phyloP scores from a whole-genome alignment of 148 eudicot genomes.

The Camellia lanceoleosa region DNA sequence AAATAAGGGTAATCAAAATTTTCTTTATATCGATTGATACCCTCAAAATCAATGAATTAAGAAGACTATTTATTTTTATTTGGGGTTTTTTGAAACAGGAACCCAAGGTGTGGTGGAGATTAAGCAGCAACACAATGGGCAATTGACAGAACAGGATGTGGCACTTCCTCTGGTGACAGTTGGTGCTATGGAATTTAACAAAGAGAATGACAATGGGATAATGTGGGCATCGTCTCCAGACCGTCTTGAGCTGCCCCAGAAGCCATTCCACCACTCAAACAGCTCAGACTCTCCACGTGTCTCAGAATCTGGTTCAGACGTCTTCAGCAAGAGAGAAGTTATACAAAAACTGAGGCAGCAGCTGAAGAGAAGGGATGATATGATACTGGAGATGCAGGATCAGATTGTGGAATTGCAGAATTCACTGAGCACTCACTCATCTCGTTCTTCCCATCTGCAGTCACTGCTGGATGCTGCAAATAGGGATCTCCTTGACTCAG shows the following conservation, averaged over 20 bases:
- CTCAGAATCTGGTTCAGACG: conserved; percentile 92
- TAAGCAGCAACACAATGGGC: conserved; percentile 52
- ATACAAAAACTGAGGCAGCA: conserved; percentile 94
- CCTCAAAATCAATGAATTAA: not conserved
- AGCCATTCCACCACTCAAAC: conserved; percentile 76
- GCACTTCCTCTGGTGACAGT: conserved; percentile 79
- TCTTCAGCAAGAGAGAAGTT: conserved; percentile 89
- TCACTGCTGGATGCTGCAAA: conserved; percentile 76
- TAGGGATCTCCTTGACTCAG: conserved; percentile 75
- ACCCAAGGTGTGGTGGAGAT: conserved; percentile 43
- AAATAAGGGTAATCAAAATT: not conserved
- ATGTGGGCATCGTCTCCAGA: conserved; percentile 90
- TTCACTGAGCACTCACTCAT: conserved; percentile 52
- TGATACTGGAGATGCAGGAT: conserved; percentile 94
- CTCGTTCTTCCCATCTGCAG: conserved; percentile 76
- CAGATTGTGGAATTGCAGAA: conserved; percentile 78
- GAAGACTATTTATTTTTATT: not conserved
- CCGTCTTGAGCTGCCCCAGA: conserved; percentile 76
- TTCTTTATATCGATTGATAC: not conserved
- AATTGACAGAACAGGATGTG: conserved; percentile 50
- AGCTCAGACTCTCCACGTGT: conserved; percentile 85
- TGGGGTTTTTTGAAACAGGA: conserved; percentile 33
- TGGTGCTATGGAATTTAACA: conserved; percentile 52
- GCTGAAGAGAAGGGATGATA: conserved; percentile 87
- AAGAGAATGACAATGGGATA: conserved; percentile 62